Conservation (phyloP, 2,329 filamentous ascomycete genomes). For the Cadophora sp. region DNA sequence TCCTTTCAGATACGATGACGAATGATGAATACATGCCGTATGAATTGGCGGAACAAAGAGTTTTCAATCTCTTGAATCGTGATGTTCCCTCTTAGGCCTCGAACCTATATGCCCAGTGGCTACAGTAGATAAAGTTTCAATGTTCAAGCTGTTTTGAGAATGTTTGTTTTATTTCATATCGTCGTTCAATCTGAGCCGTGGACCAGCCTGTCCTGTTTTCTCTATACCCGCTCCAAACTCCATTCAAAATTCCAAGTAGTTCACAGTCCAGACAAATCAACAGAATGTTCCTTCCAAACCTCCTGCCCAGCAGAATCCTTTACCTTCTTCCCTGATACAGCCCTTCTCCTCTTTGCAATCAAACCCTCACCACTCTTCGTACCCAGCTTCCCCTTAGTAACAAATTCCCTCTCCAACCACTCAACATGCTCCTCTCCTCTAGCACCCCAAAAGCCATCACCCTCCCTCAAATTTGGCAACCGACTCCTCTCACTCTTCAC, state of each 20-base stretch:
- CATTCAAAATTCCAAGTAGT: neutral
- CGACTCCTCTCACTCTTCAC: slow-evolving; percentile 49
- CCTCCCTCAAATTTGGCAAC: slow-evolving; percentile 35
- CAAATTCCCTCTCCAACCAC: slow-evolving; percentile 44
- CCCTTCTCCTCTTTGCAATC: slow-evolving; percentile 11
- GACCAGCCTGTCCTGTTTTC: slow-evolving; percentile 12
- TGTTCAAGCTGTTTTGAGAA: neutral
- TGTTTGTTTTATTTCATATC: neutral
- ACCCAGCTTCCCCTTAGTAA: slow-evolving; percentile 44
- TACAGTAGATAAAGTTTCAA: too few species aligned
- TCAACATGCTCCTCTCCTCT: slow-evolving; percentile 30
- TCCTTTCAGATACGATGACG: too few species aligned
- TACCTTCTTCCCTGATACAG: slow-evolving; percentile 26
- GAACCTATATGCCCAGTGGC: too few species aligned
- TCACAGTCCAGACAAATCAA: slow-evolving; percentile 27
- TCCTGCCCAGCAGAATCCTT: slow-evolving; percentile 37
- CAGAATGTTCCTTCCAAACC: slow-evolving; percentile 29
- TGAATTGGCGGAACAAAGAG: too few species aligned
- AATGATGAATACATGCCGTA: too few species aligned
- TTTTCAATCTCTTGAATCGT: too few species aligned
- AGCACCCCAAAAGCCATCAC: slow-evolving; percentile 15
- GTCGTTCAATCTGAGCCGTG: neutral
- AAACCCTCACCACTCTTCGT: slow-evolving; percentile 45
- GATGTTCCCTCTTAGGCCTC: too few species aligned
- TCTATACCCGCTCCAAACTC: neutral